Evolutionary conservation across 164 flowering plant species (phyloP), one percentile per base, ranked within the genome.

Genomic region (Nymphaea colorata): DNA sequence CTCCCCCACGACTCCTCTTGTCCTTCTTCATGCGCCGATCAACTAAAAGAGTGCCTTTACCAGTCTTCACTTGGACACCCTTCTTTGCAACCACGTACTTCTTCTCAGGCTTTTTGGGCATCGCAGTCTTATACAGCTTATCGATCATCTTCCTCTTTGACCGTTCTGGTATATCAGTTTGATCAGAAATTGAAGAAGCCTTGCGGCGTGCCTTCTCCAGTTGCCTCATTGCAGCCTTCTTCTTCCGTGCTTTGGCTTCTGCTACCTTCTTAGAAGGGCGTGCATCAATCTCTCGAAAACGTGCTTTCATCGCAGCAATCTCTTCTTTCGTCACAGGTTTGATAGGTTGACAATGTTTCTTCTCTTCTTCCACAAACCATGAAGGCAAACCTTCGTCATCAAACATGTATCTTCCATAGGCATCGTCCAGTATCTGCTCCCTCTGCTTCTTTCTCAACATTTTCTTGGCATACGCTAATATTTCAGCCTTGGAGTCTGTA

Each of bases 201-300:
- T 88, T 94, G 83, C 81, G 80, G 10, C 90, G 80, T 18, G 87
- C 85, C 79, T 88, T 89, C 74, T 94, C 99, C n/a, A 88, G 85
- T 76, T 79, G 80, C 78, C 86, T 87, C 85, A 76, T 77, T 5
- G 87, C 85, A 25, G 67, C 87, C n/a, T 95, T 78, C 78, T 94
- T 90, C 90, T 88, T 94, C 61, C 97, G 71, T 4, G 92, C 95
- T 71, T 91, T 94, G 53, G 97, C 96, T 72, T 91, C 74, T 1
- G 93, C 97, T 36, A 91, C 96, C 78, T 91, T 94, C 86, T 94
- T 91, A 42, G 88, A 88, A 41, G 98, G 93, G 43, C 99, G 87
- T 25, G 97, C 92, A 84, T 94, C 82, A 44, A 94, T 90, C 73
- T 87, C 97, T 66, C 81, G 88, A 66, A 88, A 90, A 59, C 87